phyloP scores from a whole-genome alignment of 108 stramenopile genomes.

The Thalassiosira profunda region DNA sequence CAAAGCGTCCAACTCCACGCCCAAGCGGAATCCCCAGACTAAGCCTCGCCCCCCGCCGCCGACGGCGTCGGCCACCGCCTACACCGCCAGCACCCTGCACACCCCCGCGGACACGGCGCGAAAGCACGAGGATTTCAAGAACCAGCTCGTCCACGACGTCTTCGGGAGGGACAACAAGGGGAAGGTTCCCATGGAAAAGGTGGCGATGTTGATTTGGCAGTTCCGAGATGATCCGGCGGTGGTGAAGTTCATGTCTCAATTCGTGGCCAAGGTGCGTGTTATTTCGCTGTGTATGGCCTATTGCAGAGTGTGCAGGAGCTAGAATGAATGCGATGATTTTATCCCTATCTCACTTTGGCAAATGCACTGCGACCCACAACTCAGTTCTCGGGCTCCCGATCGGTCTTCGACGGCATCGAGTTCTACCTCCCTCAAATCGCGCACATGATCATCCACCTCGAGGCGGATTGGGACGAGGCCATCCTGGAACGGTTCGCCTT shows the following conservation, averaged over 20 bases:
- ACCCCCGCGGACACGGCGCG: background rate
- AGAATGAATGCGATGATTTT: background rate
- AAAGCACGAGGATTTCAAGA: conserved; percentile 54
- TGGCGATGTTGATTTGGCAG: conserved; percentile 96
- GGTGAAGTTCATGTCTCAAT: conserved; percentile 93
- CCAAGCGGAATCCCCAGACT: no score
- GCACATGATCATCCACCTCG: conserved; percentile 99
- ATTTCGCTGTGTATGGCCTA: background rate
- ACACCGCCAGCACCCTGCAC: background rate
- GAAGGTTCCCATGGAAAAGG: conserved; percentile 95
- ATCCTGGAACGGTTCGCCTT: conserved; percentile 97
- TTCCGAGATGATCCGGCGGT: conserved; percentile 93
- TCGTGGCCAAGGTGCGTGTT: conserved; percentile 84
- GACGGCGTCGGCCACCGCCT: background rate
- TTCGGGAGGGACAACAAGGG: conserved; percentile 71
- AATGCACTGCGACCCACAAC: background rate
- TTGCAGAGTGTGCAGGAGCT: background rate
- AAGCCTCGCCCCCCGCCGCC: no score
- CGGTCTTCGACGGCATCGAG: conserved; percentile 98
- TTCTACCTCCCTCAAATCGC: conserved; percentile 99
- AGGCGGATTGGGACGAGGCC: conserved; percentile 94
- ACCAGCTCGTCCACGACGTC: conserved; percentile 83
- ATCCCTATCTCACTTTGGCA: background rate
- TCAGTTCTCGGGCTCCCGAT: conserved; percentile 92
- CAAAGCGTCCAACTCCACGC: no score